Evolutionary conservation across 805 yeast species (phyloP).

Genomic region (Sugiyamaella mastotermitis): DNA sequence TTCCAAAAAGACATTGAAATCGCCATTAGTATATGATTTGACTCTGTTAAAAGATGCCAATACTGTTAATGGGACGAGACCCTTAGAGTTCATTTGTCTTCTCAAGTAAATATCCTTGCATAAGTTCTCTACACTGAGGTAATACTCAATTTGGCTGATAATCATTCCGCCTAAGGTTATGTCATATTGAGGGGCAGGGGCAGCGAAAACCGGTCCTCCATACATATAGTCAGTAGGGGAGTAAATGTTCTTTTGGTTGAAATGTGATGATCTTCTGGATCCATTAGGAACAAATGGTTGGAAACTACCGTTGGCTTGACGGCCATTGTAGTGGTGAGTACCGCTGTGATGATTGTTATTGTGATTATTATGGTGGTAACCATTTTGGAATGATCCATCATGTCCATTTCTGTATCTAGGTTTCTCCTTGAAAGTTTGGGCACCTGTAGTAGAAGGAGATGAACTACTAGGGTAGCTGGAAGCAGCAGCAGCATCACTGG

Average conservation of each 20-base stretch:
- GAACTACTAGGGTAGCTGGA: conserved; percentile 1
- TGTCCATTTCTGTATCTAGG: conserved; percentile 3
- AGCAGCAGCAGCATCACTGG: conserved; percentile 1
- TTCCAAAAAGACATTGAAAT: conserved; percentile 44
- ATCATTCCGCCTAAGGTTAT: conserved; percentile 25
- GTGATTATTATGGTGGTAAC: conserved; percentile 10
- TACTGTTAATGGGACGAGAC: conserved; percentile 59
- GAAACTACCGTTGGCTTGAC: conserved; percentile 5
- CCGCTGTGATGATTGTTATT: conserved; percentile 3
- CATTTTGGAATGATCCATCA: conserved; percentile 3
- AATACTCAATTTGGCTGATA: conserved; percentile 74
- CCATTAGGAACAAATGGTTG: conserved; percentile 11
- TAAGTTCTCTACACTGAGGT: conserved; percentile 82
- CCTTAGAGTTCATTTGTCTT: conserved; percentile 70
- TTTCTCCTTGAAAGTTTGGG: conserved; percentile 3
- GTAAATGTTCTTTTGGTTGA: conserved; percentile 15
- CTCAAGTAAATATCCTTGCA: conserved; percentile 79
- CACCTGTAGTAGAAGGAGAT: not conserved
- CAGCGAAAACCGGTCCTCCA: conserved; percentile 11
- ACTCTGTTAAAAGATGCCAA: conserved; percentile 74
- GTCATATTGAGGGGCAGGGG: conserved; percentile 19
- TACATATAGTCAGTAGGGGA: conserved; percentile 11
- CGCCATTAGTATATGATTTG: conserved; percentile 56
- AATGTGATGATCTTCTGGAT: conserved; percentile 16
- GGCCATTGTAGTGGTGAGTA: conserved; percentile 3